phyloP scores from a whole-genome alignment of 305 asterid species.

The Fraxinus floribunda region DNA sequence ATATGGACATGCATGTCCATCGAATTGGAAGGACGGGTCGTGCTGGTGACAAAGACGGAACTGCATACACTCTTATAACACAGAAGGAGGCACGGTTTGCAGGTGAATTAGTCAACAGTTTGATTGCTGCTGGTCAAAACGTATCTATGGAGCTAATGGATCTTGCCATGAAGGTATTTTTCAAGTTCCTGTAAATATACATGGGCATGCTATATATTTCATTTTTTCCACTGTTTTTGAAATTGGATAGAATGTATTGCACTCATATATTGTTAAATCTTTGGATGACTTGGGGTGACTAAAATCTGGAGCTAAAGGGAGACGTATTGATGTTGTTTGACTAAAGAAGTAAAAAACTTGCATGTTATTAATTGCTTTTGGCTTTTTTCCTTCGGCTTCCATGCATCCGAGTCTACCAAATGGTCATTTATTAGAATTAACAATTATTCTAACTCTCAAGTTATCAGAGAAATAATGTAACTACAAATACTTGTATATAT shows the following conservation, averaged over 20 bases:
- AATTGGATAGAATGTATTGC: background rate
- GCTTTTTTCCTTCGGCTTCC: background rate
- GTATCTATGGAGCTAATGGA: constrained; percentile 87
- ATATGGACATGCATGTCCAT: constrained; percentile 99
- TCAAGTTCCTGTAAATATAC: background rate
- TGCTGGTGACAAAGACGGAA: constrained; percentile 99
- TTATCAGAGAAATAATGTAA: background rate
- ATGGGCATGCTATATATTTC: background rate
- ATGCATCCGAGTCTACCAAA: background rate
- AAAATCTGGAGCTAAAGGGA: background rate
- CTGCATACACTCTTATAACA: constrained; percentile 90
- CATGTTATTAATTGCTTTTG: background rate
- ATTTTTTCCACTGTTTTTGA: background rate
- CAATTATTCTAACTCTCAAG: background rate
- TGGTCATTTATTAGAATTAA: background rate
- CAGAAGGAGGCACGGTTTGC: constrained; percentile 96
- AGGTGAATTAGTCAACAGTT: constrained; percentile 83
- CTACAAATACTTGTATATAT: background rate
- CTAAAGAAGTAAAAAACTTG: background rate
- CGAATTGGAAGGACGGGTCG: constrained; percentile 99
- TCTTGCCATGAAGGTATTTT: constrained; percentile 95
- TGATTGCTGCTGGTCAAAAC: constrained; percentile 94
- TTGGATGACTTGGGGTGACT: background rate
- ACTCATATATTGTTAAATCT: background rate
- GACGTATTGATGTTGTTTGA: background rate